phyloP scores from a whole-genome alignment of 2,329 filamentous ascomycete species.

The Fusarium buxicola region DNA sequence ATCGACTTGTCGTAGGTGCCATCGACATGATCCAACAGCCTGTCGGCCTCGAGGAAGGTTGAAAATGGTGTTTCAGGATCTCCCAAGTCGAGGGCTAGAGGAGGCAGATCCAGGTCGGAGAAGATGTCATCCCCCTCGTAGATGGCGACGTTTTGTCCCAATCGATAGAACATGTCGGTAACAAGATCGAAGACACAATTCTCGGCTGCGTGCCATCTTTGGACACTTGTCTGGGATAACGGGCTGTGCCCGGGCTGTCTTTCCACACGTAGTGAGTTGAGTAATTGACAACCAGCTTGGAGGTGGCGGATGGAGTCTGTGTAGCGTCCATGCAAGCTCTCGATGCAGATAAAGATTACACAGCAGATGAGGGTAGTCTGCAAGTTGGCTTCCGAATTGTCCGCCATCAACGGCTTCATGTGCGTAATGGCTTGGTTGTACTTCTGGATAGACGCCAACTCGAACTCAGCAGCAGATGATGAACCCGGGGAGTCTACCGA shows the following conservation, averaged over 20 bases:
- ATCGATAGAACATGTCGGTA: constrained; percentile 28
- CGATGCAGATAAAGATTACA: constrained; percentile 42
- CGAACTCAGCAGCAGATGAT: not conserved
- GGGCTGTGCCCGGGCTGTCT: not conserved
- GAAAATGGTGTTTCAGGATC: constrained; percentile 22
- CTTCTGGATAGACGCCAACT: constrained; percentile 29
- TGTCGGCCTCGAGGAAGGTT: constrained; percentile 15
- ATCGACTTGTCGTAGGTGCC: not conserved
- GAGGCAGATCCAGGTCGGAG: constrained; percentile 22
- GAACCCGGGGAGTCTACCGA: not conserved
- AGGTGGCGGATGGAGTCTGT: constrained; percentile 39
- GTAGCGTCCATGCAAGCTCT: constrained; percentile 36
- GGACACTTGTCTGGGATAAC: not conserved
- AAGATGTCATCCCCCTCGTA: constrained; percentile 33
- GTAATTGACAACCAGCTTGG: constrained; percentile 29
- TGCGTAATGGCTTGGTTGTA: constrained; percentile 39
- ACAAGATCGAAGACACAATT: constrained; percentile 17
- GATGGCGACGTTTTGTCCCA: constrained; percentile 28
- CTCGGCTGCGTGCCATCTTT: not conserved
- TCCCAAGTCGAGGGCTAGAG: constrained; percentile 5
- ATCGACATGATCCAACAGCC: not conserved
- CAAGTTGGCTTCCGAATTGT: constrained; percentile 20
- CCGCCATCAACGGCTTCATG: constrained; percentile 35
- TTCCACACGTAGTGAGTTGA: constrained; percentile 15
- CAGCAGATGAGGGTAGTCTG: constrained; percentile 38